phyloP scores from a whole-genome alignment of 352 stramenopile species.

The Pythium periplocum region DNA sequence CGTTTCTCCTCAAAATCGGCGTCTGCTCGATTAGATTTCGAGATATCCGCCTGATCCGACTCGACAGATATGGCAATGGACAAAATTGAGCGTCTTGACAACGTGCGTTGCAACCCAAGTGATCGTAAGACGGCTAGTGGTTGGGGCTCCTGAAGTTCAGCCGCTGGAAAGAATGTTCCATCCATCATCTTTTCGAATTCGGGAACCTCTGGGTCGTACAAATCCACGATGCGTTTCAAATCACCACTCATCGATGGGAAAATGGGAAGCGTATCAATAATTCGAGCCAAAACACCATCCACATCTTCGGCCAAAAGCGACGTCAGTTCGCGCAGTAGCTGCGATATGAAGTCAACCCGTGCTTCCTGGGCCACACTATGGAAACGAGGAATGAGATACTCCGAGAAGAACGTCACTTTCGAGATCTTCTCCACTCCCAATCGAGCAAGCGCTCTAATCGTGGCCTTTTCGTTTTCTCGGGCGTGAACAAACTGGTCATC shows the following conservation, averaged over 20 bases:
- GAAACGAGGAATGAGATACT: slow-evolving; percentile 47
- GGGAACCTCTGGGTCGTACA: slow-evolving; percentile 72
- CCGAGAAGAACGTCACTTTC: slow-evolving; percentile 45
- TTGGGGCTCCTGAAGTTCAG: slow-evolving; percentile 49
- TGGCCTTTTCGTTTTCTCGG: slow-evolving; percentile 28
- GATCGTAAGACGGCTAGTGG: slow-evolving; percentile 50
- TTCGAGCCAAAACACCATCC: slow-evolving; percentile 30
- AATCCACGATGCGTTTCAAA: slow-evolving; percentile 46
- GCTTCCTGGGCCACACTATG: slow-evolving; percentile 21
- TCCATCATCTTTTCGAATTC: slow-evolving; percentile 68
- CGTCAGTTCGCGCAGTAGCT: slow-evolving; percentile 39
- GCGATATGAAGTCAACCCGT: slow-evolving; percentile 33
- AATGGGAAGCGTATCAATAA: slow-evolving; percentile 46
- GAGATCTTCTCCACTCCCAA: slow-evolving; percentile 32
- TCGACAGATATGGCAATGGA: slow-evolving; percentile 56
- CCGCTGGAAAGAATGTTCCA: slow-evolving; percentile 56
- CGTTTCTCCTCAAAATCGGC: slow-evolving; percentile 11
- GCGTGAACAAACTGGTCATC: slow-evolving; percentile 48
- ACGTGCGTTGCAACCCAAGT: slow-evolving; percentile 56
- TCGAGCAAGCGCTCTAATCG: slow-evolving; percentile 2
- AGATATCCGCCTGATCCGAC: slow-evolving; percentile 38
- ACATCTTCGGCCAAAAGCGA: slow-evolving; percentile 32
- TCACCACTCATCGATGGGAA: slow-evolving; percentile 54
- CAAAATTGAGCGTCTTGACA: slow-evolving; percentile 59
- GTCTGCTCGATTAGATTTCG: slow-evolving; percentile 7